Conservation (phyloP, 495 filamentous ascomycete genomes). For the Penicillium cinerascens region DNA sequence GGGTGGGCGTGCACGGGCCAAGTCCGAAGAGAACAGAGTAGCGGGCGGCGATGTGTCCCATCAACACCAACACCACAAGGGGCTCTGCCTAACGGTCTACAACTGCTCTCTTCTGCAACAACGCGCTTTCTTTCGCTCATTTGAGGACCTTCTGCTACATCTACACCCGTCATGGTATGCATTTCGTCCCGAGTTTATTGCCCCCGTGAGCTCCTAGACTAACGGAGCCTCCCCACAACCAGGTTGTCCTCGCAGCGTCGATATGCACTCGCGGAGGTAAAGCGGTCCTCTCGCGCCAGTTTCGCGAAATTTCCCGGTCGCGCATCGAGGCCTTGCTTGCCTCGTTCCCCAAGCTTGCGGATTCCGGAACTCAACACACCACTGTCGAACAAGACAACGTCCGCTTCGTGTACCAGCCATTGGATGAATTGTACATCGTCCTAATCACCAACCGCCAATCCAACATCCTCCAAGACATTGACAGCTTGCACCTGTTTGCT, state of each 20-base stretch:
- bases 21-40: conserved; percentile 47
- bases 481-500: conserved; percentile 93
- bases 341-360: conserved; percentile 94
- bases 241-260: conserved; percentile 98
- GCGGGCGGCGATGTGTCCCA: conserved; percentile 30
- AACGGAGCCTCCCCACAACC: conserved; percentile 24
- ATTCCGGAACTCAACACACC: conserved; percentile 92
- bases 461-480: conserved; percentile 98
- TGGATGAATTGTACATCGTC: conserved; percentile 99
- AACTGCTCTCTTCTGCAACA: background rate
- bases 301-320: conserved; percentile 92
- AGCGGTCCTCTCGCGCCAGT: conserved; percentile 92
- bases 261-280: conserved; percentile 98
- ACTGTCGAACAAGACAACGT: conserved; percentile 99
- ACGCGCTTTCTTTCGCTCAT: conserved; percentile 3
- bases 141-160: background rate
- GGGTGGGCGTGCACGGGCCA: conserved; percentile 39
- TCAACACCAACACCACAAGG: conserved; percentile 27
- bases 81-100: conserved; percentile 4
- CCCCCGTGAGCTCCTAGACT: conserved; percentile 12
- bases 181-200: background rate
- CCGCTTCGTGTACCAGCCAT: conserved; percentile 96
- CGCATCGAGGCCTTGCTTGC: conserved; percentile 94
- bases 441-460: conserved; percentile 99
- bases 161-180: conserved; percentile 21